Conservation (phyloP, 1,284 basidiomycete species). For the Ceratorhiza oryzae-sativae region DNA sequence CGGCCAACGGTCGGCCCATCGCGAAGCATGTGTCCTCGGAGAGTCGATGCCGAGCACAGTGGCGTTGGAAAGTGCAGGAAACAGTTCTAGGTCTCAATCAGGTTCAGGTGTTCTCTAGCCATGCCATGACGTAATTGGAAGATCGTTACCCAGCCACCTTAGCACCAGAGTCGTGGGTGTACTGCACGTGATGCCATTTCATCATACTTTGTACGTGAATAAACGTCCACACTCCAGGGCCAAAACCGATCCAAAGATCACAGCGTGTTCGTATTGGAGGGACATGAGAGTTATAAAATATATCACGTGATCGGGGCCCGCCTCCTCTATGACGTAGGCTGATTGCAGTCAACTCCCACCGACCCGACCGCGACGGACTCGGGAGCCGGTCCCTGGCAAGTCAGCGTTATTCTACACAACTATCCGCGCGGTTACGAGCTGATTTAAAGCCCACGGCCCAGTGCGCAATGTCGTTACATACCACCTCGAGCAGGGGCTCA, state of each 20-base stretch:
- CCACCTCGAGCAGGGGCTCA: slow-evolving; percentile 1
- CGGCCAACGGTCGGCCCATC: not conserved
- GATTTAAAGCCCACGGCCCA: not conserved
- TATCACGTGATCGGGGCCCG: not conserved
- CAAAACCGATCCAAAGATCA: too few species aligned
- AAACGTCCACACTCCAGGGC: too few species aligned
- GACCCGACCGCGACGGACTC: not conserved
- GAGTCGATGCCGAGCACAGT: not conserved
- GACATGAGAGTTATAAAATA: too few species aligned
- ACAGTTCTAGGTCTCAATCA: too few species aligned
- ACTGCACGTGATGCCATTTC: not conserved
- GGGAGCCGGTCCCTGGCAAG: slow-evolving; percentile 7
- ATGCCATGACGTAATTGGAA: too few species aligned
- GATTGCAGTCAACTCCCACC: too few species aligned
- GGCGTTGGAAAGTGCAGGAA: too few species aligned
- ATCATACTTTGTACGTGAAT: too few species aligned
- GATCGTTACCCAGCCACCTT: too few species aligned
- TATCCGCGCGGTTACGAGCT: slow-evolving; percentile 4
- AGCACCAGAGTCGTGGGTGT: not conserved
- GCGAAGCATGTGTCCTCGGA: too few species aligned
- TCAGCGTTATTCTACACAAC: not conserved
- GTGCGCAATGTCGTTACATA: slow-evolving; percentile 1
- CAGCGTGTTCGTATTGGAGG: too few species aligned
- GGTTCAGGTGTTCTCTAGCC: not conserved
- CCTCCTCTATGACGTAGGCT: too few species aligned